phyloP scores from a whole-genome alignment of 2,329 filamentous ascomycete species.

The Blastomyces emzantsi region DNA sequence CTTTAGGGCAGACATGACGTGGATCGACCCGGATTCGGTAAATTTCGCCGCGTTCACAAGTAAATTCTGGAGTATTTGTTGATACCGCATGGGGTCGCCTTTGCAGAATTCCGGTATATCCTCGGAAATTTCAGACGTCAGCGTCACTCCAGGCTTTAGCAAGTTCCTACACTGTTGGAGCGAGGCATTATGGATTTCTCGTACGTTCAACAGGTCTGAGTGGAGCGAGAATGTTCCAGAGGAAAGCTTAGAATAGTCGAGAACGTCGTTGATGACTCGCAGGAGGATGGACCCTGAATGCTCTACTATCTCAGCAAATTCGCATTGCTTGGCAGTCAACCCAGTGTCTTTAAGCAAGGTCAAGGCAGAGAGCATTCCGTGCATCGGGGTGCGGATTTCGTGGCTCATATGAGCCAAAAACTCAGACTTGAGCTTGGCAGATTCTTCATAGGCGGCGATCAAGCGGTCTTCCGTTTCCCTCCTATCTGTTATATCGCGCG shows the following conservation, averaged over 20 bases:
- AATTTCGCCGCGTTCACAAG: conserved; percentile 55
- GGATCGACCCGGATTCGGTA: conserved; percentile 48
- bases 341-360: conserved; percentile 48
- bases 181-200: conserved; percentile 39
- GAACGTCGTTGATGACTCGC: conserved; percentile 56
- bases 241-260: conserved; percentile 57
- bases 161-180: conserved; percentile 43
- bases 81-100: conserved; percentile 52
- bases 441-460: conserved; percentile 51
- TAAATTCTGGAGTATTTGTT: conserved; percentile 55
- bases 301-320: conserved; percentile 50
- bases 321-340: conserved; percentile 47
- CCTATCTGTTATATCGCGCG: conserved; percentile 49
- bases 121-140: conserved; percentile 39
- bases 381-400: conserved; percentile 57
- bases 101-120: conserved; percentile 43
- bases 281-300: conserved; percentile 52
- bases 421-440: conserved; percentile 53
- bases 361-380: conserved; percentile 53
- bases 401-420: conserved; percentile 57
- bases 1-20: conserved; percentile 36
- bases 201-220: conserved; percentile 44
- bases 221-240: conserved; percentile 52
- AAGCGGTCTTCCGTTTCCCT: conserved; percentile 47
- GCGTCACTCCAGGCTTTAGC: conserved; percentile 39